Evolutionary conservation across 129 eudicot genomes (phyloP).

Genomic region (Arctium lappa): DNA sequence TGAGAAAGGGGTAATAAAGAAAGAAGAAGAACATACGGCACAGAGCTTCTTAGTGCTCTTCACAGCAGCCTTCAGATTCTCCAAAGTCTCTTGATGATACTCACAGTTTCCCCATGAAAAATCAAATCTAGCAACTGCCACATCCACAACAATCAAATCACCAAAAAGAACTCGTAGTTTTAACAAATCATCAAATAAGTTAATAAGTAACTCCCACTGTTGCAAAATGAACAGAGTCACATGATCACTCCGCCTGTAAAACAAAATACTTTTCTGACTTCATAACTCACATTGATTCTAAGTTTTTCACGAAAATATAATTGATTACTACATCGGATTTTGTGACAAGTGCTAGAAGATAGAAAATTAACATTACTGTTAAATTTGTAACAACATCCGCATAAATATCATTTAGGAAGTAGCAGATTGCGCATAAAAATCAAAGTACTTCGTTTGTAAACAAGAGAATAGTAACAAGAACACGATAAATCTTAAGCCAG

Average conservation of each 20-base stretch:
- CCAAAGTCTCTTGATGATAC: constrained; percentile 87
- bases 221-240: background rate
- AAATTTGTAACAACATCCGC: background rate
- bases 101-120: constrained; percentile 79
- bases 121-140: constrained; percentile 91
- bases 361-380: background rate
- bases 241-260: background rate
- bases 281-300: background rate
- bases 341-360: background rate
- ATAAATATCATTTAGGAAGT: background rate
- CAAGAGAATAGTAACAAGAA: background rate
- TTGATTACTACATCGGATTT: background rate
- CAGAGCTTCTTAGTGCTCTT: constrained; percentile 79
- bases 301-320: background rate
- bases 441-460: background rate
- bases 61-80: constrained; percentile 69
- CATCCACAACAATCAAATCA: constrained; percentile 2
- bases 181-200: background rate
- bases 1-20: background rate
- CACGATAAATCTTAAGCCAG: background rate
- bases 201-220: background rate
- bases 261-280: background rate
- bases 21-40: constrained; percentile 54
- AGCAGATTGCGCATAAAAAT: background rate
- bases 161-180: background rate